Evolutionary conservation across 176 grass and related monocot species (phyloP).

Genomic region (Juncus effusus): DNA sequence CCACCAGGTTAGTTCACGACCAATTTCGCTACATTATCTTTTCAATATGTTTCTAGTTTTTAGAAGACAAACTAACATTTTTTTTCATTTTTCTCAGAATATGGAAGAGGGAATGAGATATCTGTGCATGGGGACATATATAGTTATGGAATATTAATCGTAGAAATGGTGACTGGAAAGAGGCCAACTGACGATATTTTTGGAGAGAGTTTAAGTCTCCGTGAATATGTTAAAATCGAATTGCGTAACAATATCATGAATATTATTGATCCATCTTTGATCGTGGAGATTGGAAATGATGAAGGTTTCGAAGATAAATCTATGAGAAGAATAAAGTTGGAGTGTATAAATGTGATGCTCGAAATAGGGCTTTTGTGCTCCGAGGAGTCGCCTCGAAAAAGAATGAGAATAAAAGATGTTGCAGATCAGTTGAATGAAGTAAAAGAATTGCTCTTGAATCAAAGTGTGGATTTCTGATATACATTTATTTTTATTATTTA

Average conservation of each 20-base stretch:
- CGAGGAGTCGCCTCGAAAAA: slow-evolving; percentile 3
- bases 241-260: slow-evolving; percentile 25
- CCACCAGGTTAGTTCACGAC: slow-evolving; percentile 5
- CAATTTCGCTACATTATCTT: not conserved
- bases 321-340: not conserved
- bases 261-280: slow-evolving; percentile 32
- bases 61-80: not conserved
- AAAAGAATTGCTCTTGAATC: not conserved
- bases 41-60: not conserved
- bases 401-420: slow-evolving; percentile 19
- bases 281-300: slow-evolving; percentile 12
- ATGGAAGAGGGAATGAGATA: slow-evolving; percentile 31
- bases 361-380: slow-evolving; percentile 7
- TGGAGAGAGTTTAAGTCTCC: slow-evolving; percentile 11
- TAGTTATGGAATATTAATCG: slow-evolving; percentile 37
- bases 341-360: not conserved
- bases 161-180: slow-evolving; percentile 48
- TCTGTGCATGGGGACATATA: slow-evolving; percentile 37
- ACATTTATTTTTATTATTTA: too few relatives aligned
- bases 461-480: too few relatives aligned
- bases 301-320: not conserved
- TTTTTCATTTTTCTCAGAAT: slow-evolving; percentile 28
- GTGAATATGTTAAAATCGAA: slow-evolving; percentile 26
- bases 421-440: not conserved
- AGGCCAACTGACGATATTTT: slow-evolving; percentile 27